These are phyloP conservation scores for Pascua guehoae DNA, from an alignment of 1,284 basidiomycete genomes.

Conservation along the genomic window DNA sequence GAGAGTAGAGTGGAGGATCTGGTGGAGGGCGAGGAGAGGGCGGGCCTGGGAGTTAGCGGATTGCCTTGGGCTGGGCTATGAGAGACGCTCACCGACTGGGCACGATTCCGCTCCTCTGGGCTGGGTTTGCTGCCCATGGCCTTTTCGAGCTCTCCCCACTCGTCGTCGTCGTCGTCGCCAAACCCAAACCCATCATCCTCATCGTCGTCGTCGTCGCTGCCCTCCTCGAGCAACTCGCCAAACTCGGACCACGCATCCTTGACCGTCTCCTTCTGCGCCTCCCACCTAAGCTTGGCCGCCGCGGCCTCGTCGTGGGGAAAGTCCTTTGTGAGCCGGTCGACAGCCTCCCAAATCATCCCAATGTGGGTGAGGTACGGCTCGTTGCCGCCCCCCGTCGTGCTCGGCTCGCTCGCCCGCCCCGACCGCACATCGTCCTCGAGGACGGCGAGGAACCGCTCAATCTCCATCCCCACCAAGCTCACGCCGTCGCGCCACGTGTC, in stretches of 20 bases:
- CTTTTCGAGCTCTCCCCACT: conserved; percentile 35
- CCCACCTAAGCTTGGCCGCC: conserved; percentile 31
- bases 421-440: conserved; percentile 14
- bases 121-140: conserved; percentile 25
- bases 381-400: conserved; percentile 5
- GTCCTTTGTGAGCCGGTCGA: conserved; percentile 23
- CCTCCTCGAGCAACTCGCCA: conserved; percentile 38
- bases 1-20: conserved; percentile 36
- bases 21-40: conserved; percentile 35
- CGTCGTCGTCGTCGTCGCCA: conserved; percentile 25
- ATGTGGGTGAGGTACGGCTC: conserved; percentile 40
- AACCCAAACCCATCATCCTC: conserved; percentile 9
- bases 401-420: conserved; percentile 3
- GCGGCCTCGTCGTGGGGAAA: conserved; percentile 24
- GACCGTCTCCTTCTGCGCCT: conserved; percentile 30
- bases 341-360: conserved; percentile 40
- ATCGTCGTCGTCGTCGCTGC: conserved; percentile 21
- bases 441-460: conserved; percentile 24
- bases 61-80: not conserved
- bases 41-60: conserved; percentile 29
- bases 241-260: conserved; percentile 46
- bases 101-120: conserved; percentile 24
- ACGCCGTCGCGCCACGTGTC: conserved; percentile 37
- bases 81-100: conserved; percentile 32
- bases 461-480: conserved; percentile 19